Conservation (phyloP, 176 grass and related monocot genomes). For the Secale cereale region DNA sequence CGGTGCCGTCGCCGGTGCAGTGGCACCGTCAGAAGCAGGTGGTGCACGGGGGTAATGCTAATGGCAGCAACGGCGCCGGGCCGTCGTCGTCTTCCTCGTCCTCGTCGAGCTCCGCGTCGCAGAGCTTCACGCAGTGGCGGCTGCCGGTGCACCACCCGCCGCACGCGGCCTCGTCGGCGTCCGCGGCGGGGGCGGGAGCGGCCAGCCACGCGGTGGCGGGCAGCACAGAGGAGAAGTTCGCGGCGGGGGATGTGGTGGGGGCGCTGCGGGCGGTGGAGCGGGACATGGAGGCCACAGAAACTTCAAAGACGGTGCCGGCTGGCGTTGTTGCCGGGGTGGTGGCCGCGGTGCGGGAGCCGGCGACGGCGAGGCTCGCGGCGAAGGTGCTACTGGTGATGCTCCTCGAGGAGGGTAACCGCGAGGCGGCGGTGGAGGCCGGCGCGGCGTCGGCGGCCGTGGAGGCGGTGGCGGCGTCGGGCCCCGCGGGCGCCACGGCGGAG, state of each 20-base stretch:
- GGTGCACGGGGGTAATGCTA: background rate
- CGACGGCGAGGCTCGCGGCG: constrained; percentile 51
- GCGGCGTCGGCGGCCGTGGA: constrained; percentile 65
- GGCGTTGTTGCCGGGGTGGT: constrained; percentile 54
- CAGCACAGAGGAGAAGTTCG: constrained; percentile 53
- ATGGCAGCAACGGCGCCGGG: background rate
- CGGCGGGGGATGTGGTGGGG: constrained; percentile 43
- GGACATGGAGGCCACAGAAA: constrained; percentile 34
- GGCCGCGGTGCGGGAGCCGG: constrained; percentile 47
- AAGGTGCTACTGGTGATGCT: constrained; percentile 67
- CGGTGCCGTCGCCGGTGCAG: background rate
- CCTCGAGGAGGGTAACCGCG: constrained; percentile 50
- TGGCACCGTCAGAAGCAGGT: background rate
- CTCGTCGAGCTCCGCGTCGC: constrained; percentile 66
- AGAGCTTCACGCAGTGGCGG: constrained; percentile 87
- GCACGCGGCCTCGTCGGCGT: constrained; percentile 20
- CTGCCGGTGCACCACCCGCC: constrained; percentile 71
- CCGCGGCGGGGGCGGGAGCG: background rate
- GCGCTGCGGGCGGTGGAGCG: constrained; percentile 47
- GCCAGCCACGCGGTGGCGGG: background rate
- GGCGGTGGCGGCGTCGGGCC: constrained; percentile 64
- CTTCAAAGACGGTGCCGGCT: constrained; percentile 22
- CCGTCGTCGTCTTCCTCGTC: constrained; percentile 56
- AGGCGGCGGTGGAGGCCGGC: constrained; percentile 51
- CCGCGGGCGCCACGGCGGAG: constrained; percentile 67